Evolutionary conservation across 257 asterid species (phyloP), one percentile per base, ranked within the genome.

Genomic region (Paraleonurus japonicus): DNA sequence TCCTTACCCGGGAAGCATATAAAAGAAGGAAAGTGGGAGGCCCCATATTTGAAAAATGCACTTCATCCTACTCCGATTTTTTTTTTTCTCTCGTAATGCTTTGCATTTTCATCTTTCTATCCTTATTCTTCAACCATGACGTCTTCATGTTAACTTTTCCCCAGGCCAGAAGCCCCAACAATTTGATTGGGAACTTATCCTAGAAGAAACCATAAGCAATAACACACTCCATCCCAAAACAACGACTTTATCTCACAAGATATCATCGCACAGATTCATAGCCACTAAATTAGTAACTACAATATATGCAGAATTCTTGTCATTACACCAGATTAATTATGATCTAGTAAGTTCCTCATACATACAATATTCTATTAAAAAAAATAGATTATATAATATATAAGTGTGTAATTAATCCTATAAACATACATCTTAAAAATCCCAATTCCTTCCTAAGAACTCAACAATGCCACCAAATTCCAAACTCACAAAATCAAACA

Each of bases 391-490:
- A 47, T 13, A 53, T 19, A 20, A 0, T 5, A 55, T 8, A 39
- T 13, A 1, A 3, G 51, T 3, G 32, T 7, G 12, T 2, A 13
- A 26, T 8, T 23, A 16, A 64, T 32, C 63, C 23, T 19, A 37
- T 20, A 60, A 50, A 65, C 43, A 53, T 27, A 20, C 5, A 54
- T 35, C 60, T 39, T 47, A 55, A 19, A 28, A 33, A 15, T 15
- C 7, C 33, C 5, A 70, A 59, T 48, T 27, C 51, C 33, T 59
- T 9, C 2, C 28, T 0, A 43, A 60, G 50, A 61, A 53, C 19
- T 11, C 63, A 61, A 62, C 45, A 16, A 55, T 24, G 15, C 48
- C 67, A 41, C 65, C 61, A 24, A 73, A 66, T 45, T 60, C 62
- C 51, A 70, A 61, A 22, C 63, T 41, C 60, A n/a, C 30, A 65